Evolutionary conservation across 1,139 yeast genomes (phyloP).

Genomic region (Magnusiomyces starmeri): DNA sequence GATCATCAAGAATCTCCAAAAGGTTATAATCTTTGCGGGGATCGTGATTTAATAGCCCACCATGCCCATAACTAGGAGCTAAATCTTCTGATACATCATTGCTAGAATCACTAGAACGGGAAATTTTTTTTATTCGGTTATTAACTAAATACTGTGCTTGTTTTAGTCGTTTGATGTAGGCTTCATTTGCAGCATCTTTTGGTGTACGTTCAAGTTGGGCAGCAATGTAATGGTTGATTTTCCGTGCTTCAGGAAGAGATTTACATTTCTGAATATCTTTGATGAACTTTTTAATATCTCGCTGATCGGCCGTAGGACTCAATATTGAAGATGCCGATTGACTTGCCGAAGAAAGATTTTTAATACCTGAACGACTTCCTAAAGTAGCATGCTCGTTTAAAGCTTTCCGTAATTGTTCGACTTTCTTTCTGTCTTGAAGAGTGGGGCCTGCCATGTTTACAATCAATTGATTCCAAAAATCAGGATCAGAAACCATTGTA

Average conservation of each 20-base stretch:
- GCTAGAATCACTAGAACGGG: constrained; percentile 17
- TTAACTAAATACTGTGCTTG: constrained; percentile 27
- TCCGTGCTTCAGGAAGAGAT: constrained; percentile 38
- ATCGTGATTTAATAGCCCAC: constrained; percentile 16
- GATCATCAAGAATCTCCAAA: constrained; percentile 40
- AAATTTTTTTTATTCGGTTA: constrained; percentile 24
- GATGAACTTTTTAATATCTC: constrained; percentile 41
- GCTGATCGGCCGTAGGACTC: constrained; percentile 30
- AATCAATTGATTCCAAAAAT: constrained; percentile 63
- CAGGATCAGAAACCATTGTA: constrained; percentile 59
- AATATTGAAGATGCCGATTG: constrained; percentile 14
- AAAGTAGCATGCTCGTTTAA: constrained; percentile 53
- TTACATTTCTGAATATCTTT: constrained; percentile 34
- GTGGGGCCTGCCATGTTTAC: constrained; percentile 57
- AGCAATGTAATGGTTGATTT: constrained; percentile 39
- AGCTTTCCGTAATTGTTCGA: constrained; percentile 62
- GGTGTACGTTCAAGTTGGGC: constrained; percentile 34
- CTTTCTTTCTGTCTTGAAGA: constrained; percentile 69
- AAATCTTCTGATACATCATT: neutral
- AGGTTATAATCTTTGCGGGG: constrained; percentile 35
- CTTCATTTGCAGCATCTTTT: constrained; percentile 19
- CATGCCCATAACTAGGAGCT: neutral
- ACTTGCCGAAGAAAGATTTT: neutral
- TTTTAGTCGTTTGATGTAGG: constrained; percentile 28
- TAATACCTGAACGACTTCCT: constrained; percentile 4